Evolutionary conservation across 305 asterid genomes (phyloP).

Genomic region (Fraxinus angustifolia): DNA sequence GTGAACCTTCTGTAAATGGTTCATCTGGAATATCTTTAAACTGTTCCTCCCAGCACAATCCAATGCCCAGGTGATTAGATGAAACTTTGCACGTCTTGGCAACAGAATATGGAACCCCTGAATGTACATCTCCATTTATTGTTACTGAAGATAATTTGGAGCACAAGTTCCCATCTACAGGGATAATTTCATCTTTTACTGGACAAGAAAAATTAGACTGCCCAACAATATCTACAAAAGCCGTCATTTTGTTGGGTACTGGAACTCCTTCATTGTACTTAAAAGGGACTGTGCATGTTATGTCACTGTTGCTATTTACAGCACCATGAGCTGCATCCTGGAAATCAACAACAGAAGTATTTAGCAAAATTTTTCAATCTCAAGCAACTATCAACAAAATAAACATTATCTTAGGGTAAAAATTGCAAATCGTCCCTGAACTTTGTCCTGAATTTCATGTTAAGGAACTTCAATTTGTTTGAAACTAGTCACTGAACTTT

Average conservation of each 20-base stretch:
- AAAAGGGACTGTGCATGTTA: constrained; percentile 27
- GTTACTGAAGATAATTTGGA: constrained; percentile 48
- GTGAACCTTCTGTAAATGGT: constrained; percentile 38
- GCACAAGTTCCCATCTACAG: constrained; percentile 52
- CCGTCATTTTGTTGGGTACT: constrained; percentile 50
- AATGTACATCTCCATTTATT: constrained; percentile 38
- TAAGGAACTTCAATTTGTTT: not conserved
- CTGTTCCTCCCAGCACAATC: constrained; percentile 27
- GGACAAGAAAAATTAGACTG: constrained; percentile 46
- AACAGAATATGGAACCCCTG: constrained; percentile 35
- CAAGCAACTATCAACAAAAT: not conserved
- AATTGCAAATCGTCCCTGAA: not conserved
- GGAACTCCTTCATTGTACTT: constrained; percentile 46
- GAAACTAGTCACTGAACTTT: not conserved
- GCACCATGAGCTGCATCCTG: constrained; percentile 47
- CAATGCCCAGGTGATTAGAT: constrained; percentile 36
- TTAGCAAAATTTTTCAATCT: not conserved
- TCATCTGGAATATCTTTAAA: constrained; percentile 38
- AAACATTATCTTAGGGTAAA: not conserved
- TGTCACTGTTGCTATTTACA: constrained; percentile 35
- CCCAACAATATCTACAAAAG: constrained; percentile 87
- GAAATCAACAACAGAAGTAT: constrained; percentile 18
- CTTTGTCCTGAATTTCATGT: not conserved
- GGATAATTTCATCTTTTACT: constrained; percentile 48
- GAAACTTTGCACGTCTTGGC: constrained; percentile 33